phyloP scores from a whole-genome alignment of 176 grass and related monocot species.

The Oryza nivara region DNA sequence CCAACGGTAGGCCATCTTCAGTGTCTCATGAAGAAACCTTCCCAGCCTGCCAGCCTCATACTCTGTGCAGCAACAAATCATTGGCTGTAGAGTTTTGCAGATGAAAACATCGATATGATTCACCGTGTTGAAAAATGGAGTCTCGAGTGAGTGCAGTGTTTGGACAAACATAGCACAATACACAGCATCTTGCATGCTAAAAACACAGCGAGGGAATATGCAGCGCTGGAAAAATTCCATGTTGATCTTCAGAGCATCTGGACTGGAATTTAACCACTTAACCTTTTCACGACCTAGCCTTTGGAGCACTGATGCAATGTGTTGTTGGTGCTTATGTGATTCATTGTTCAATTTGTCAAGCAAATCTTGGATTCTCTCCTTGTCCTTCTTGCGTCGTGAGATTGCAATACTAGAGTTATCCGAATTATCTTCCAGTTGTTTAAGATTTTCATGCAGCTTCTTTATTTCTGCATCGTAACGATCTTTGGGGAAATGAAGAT shows the following conservation, averaged over 20 bases:
- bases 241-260: slow-evolving; percentile 89
- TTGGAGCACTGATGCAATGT: slow-evolving; percentile 76
- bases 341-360: slow-evolving; percentile 83
- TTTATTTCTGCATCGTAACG: slow-evolving; percentile 92
- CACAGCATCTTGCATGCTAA: slow-evolving; percentile 89
- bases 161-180: slow-evolving; percentile 97
- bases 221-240: slow-evolving; percentile 97
- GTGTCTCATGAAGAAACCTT: slow-evolving; percentile 92
- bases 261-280: slow-evolving; percentile 87
- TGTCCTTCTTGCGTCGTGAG: slow-evolving; percentile 96
- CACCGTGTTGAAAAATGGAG: slow-evolving; percentile 92
- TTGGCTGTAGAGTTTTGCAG: slow-evolving; percentile 93
- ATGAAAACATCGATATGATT: slow-evolving; percentile 95
- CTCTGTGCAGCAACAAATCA: slow-evolving; percentile 99
- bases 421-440: slow-evolving; percentile 92
- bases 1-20: slow-evolving; percentile 97
- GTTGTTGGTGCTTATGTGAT: slow-evolving; percentile 83
- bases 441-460: slow-evolving; percentile 89
- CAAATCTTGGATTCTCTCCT: slow-evolving; percentile 97
- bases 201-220: slow-evolving; percentile 86
- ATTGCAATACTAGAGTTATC: slow-evolving; percentile 96
- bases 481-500: slow-evolving; percentile 87
- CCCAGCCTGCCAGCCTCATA: slow-evolving; percentile 94
- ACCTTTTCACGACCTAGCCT: slow-evolving; percentile 88
- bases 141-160: slow-evolving; percentile 82